phyloP scores from a whole-genome alignment of 2,329 filamentous ascomycete genomes.

The Colletotrichum navitas region DNA sequence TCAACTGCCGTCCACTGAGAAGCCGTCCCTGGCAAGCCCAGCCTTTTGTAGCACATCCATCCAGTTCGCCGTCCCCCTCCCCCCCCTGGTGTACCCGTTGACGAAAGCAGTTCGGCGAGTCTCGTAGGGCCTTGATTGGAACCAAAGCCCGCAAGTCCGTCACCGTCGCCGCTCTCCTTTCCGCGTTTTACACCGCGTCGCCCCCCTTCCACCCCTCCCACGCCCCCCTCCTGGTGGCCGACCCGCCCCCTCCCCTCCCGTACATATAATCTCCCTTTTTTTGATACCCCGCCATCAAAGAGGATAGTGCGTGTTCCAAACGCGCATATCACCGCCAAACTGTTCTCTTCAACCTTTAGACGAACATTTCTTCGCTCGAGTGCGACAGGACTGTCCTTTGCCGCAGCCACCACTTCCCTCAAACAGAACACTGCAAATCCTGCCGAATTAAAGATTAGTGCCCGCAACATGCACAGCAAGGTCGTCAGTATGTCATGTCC shows the following conservation, averaged over 20 bases:
- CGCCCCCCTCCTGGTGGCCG: conserved; percentile 11
- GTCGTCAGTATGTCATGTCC: conserved; percentile 79
- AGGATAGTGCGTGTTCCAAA: conserved; percentile 42
- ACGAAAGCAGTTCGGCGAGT: conserved; percentile 25
- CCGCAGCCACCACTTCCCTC: conserved; percentile 74
- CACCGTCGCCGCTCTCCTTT: conserved; percentile 3
- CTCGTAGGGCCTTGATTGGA: conserved; percentile 26
- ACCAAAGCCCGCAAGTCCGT: conserved; percentile 27
- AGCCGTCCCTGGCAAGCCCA: conserved; percentile 8
- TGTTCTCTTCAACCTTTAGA: conserved; percentile 89
- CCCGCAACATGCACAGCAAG: conserved; percentile 87
- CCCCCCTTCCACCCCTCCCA: conserved; percentile 30
- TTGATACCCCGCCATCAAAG: conserved; percentile 40
- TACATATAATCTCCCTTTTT: conserved; percentile 37
- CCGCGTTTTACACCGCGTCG: conserved; percentile 9
- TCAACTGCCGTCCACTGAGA: conserved; percentile 33
- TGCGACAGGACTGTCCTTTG: conserved; percentile 79
- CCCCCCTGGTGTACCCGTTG: conserved; percentile 16
- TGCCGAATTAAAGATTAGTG: conserved; percentile 54
- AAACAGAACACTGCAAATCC: conserved; percentile 61
- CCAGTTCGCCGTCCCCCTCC: neutral
- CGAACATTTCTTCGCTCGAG: conserved; percentile 79
- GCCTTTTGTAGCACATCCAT: conserved; percentile 1
- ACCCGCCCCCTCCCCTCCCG: conserved; percentile 7
- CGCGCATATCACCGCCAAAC: conserved; percentile 72